phyloP scores from a whole-genome alignment of 2,329 filamentous ascomycete genomes.

The Biscogniauxia mediterranea region DNA sequence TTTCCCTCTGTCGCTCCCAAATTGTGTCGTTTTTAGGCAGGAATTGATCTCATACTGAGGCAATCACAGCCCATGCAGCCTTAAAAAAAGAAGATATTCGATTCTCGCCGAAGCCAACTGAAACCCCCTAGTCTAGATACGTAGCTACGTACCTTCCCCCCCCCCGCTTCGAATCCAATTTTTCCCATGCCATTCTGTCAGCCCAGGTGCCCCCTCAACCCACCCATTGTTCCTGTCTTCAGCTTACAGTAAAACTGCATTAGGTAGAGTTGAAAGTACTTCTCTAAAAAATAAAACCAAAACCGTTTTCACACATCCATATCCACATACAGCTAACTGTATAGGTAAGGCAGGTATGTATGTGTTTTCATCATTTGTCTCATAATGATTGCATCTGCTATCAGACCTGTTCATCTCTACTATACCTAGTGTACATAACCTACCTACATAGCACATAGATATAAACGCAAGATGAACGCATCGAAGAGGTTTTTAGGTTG shows the following conservation, averaged over 20 bases:
- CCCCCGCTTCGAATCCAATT: neutral
- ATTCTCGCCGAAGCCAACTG: neutral
- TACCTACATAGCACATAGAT: neutral
- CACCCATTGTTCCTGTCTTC: neutral
- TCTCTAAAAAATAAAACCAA: too few species aligned
- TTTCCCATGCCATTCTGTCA: neutral
- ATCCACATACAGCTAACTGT: too few species aligned
- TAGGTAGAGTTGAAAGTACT: neutral
- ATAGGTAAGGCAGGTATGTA: too few species aligned
- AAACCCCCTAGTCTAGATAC: neutral
- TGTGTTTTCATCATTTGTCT: too few species aligned
- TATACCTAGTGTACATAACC: too few species aligned
- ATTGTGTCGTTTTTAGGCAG: neutral
- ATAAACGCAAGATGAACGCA: neutral
- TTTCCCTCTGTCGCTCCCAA: neutral
- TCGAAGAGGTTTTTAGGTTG: neutral
- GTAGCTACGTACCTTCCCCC: neutral
- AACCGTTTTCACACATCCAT: too few species aligned
- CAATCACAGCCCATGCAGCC: neutral
- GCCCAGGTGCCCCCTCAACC: too few species aligned
- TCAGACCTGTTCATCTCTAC: too few species aligned
- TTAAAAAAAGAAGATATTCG: neutral
- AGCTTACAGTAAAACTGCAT: neutral
- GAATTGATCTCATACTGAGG: neutral
- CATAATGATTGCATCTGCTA: too few species aligned